phyloP scores from a whole-genome alignment of 371 early-diverging fungal genomes.

The Lichtheimia corymbifera region DNA sequence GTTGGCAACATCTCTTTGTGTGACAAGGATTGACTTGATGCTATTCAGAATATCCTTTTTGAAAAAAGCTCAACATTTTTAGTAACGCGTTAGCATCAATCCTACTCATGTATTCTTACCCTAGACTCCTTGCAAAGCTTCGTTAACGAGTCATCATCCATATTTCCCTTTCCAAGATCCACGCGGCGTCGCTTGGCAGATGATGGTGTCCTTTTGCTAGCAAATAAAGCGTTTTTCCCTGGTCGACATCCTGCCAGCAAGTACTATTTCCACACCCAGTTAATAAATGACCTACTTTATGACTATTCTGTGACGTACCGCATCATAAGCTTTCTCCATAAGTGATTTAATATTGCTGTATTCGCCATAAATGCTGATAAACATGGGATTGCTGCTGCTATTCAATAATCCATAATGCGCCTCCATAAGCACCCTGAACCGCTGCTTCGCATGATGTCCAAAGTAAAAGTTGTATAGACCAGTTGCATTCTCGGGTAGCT shows the following conservation, averaged over 20 bases:
- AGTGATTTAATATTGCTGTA: slow-evolving; percentile 5
- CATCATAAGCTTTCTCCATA: slow-evolving; percentile 6
- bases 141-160: neutral
- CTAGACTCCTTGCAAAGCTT: no score
- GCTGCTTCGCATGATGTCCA: slow-evolving; percentile 5
- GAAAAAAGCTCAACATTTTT: neutral
- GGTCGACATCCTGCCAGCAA: slow-evolving; percentile 3
- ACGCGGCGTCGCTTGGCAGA: no score
- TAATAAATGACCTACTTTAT: neutral
- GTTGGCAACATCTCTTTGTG: neutral
- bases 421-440: slow-evolving; percentile 11
- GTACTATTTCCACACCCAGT: neutral
- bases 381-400: slow-evolving; percentile 4
- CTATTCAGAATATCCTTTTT: neutral
- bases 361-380: slow-evolving; percentile 4
- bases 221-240: slow-evolving; percentile 3
- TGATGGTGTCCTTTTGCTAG: no score
- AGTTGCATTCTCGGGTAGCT: slow-evolving; percentile 1
- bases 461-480: slow-evolving; percentile 4
- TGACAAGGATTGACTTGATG: neutral
- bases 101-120: no score
- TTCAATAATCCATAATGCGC: slow-evolving; percentile 9
- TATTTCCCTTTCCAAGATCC: no score
- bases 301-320: neutral
- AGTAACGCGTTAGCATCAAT: no score